Evolutionary conservation across 2,329 filamentous ascomycete genomes (phyloP).

Genomic region (Arthrinium phaeospermum): DNA sequence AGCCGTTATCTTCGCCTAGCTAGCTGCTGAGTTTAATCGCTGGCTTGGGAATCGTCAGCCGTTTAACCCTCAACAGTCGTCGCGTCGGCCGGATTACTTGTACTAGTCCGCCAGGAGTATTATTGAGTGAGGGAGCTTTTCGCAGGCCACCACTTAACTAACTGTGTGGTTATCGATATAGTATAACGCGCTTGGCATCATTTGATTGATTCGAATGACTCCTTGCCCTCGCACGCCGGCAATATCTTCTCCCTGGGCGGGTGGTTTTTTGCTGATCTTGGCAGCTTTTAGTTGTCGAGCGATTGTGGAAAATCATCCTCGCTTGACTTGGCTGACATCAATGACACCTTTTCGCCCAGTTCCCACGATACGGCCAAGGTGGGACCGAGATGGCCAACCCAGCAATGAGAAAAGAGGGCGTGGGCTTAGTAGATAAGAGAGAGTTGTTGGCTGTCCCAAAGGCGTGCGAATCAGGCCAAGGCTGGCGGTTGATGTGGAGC

Average conservation of each 20-base stretch:
- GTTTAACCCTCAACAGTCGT: not conserved
- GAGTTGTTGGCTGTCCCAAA: constrained; percentile 21
- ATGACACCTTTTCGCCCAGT: constrained; percentile 18
- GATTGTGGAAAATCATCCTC: not conserved
- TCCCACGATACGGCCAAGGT: constrained; percentile 33
- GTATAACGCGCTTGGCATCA: not conserved
- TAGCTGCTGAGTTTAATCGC: constrained; percentile 8
- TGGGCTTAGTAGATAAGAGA: constrained; percentile 36
- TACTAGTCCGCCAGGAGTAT: not conserved
- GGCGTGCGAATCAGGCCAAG: constrained; percentile 14
- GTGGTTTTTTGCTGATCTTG: not conserved
- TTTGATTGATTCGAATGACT: not conserved
- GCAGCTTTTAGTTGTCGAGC: not conserved
- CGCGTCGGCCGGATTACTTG: not conserved
- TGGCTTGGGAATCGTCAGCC: not conserved
- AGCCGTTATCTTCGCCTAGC: not conserved
- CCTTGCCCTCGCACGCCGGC: not conserved
- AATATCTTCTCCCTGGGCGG: not conserved
- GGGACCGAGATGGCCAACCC: constrained; percentile 31
- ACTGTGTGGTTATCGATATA: not conserved
- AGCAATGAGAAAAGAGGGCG: constrained; percentile 23
- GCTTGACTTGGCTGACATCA: constrained; percentile 1
- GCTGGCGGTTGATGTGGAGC: constrained; percentile 18
- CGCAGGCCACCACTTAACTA: not conserved
- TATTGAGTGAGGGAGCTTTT: not conserved